Conservation (phyloP, 768 basidiomycete genomes). For the Mycena floridula region DNA sequence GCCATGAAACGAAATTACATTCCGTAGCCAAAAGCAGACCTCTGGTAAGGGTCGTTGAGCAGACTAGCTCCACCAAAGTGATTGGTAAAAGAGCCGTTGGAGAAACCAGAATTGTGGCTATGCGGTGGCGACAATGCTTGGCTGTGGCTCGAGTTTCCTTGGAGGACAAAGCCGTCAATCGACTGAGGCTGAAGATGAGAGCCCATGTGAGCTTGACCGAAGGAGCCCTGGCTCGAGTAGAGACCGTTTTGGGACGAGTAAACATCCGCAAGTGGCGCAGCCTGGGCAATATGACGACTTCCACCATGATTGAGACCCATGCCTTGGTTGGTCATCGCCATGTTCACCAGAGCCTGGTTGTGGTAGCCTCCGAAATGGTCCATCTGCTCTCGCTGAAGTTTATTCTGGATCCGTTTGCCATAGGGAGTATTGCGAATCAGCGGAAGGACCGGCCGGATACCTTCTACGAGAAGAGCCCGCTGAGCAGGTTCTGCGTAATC, state of each 20-base stretch:
- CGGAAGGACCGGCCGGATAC: conserved; percentile 96
- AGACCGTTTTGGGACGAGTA: conserved; percentile 59
- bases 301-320: conserved; percentile 38
- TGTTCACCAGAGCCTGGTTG: conserved; percentile 51
- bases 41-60: conserved; percentile 73
- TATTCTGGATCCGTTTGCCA: conserved; percentile 98
- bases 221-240: conserved; percentile 51
- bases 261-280: conserved; percentile 55
- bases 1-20: conserved; percentile 47
- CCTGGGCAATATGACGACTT: conserved; percentile 51
- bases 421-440: conserved; percentile 99
- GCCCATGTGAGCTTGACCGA: conserved; percentile 50
- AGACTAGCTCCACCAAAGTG: conserved; percentile 52
- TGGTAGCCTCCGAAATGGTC: conserved; percentile 60
- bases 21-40: conserved; percentile 67
- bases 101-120: conserved; percentile 52
- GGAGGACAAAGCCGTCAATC: conserved; percentile 79
- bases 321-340: conserved; percentile 52
- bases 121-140: conserved; percentile 55
- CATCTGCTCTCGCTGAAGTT: conserved; percentile 90
- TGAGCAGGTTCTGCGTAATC: conserved; percentile 97
- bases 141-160: conserved; percentile 64
- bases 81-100: conserved; percentile 45
- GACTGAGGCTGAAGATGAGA: conserved; percentile 61
- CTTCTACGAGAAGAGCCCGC: conserved; percentile 88